Evolutionary conservation across 768 basidiomycete species (phyloP).

Genomic region (Asterophora parasitica): DNA sequence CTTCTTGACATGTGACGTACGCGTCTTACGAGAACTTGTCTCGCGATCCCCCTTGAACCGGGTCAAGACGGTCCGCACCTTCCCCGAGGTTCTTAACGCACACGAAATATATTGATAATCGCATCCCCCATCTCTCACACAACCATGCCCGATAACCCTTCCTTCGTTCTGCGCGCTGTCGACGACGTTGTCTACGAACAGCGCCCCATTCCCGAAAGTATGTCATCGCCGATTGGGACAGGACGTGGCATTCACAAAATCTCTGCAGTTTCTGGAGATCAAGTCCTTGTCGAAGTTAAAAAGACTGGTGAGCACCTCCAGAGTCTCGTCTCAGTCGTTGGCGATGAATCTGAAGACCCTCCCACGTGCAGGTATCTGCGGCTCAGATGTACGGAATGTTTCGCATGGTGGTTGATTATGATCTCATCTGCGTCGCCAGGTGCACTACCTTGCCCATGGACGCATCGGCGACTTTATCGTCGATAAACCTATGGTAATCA

Average conservation of each 20-base stretch:
- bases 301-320: conserved; percentile 65
- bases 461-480: conserved; percentile 80
- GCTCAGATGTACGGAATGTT: conserved; percentile 63
- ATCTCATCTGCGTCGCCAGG: conserved; percentile 33
- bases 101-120: background rate
- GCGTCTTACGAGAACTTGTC: too few relatives aligned
- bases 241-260: conserved; percentile 1
- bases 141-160: conserved; percentile 68
- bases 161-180: conserved; percentile 71
- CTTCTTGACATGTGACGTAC: too few relatives aligned
- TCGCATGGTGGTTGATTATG: conserved; percentile 6
- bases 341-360: conserved; percentile 5
- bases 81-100: background rate
- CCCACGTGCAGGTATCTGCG: conserved; percentile 68
- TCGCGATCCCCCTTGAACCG: conserved; percentile 9
- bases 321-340: conserved; percentile 4
- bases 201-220: conserved; percentile 70
- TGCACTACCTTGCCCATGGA: conserved; percentile 77
- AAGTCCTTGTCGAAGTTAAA: conserved; percentile 86
- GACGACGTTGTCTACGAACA: conserved; percentile 69
- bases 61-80: conserved; percentile 15
- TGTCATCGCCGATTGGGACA: conserved; percentile 14
- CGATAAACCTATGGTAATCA: conserved; percentile 67
- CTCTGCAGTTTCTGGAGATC: conserved; percentile 54
- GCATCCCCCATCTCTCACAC: conserved; percentile 7